phyloP scores from a whole-genome alignment of 768 basidiomycete genomes.

The Naematelia encephala region DNA sequence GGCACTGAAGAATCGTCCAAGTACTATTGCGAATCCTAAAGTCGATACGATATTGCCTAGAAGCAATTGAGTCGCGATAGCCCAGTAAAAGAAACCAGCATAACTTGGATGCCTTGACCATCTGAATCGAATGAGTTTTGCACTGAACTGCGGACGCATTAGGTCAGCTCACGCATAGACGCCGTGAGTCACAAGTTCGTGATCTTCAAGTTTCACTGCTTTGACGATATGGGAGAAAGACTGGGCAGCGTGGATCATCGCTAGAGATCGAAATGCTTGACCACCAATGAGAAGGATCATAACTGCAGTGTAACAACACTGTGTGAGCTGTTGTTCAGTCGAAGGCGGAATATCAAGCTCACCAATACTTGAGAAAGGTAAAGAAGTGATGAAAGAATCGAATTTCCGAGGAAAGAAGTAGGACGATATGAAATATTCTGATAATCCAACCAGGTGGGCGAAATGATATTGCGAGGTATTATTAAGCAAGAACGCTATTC shows the following conservation, averaged over 20 bases:
- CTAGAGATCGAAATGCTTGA: slow-evolving; percentile 74
- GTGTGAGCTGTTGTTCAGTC: not conserved
- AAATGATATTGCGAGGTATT: slow-evolving; percentile 82
- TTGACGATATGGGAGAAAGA: slow-evolving; percentile 92
- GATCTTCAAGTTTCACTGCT: slow-evolving; percentile 66
- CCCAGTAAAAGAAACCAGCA: slow-evolving; percentile 97
- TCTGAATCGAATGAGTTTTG: slow-evolving; percentile 51
- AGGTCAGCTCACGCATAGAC: slow-evolving; percentile 71
- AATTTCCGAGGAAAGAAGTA: slow-evolving; percentile 66
- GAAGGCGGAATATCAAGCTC: not conserved
- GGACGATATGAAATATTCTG: slow-evolving; percentile 72
- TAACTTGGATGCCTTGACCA: slow-evolving; percentile 95
- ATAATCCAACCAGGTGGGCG: slow-evolving; percentile 71
- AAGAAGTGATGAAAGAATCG: slow-evolving; percentile 8
- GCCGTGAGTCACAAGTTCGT: slow-evolving; percentile 80
- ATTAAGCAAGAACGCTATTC: slow-evolving; percentile 82
- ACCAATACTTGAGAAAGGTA: not conserved
- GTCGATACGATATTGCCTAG: slow-evolving; percentile 81
- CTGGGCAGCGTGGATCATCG: slow-evolving; percentile 94
- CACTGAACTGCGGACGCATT: not conserved
- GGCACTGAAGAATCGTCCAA: slow-evolving; percentile 82
- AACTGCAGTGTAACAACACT: slow-evolving; percentile 55
- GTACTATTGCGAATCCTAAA: slow-evolving; percentile 61
- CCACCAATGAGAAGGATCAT: slow-evolving; percentile 63
- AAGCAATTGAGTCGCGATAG: slow-evolving; percentile 84